phyloP scores from a whole-genome alignment of 1,284 basidiomycete species.

The Neonothopanus nambi region DNA sequence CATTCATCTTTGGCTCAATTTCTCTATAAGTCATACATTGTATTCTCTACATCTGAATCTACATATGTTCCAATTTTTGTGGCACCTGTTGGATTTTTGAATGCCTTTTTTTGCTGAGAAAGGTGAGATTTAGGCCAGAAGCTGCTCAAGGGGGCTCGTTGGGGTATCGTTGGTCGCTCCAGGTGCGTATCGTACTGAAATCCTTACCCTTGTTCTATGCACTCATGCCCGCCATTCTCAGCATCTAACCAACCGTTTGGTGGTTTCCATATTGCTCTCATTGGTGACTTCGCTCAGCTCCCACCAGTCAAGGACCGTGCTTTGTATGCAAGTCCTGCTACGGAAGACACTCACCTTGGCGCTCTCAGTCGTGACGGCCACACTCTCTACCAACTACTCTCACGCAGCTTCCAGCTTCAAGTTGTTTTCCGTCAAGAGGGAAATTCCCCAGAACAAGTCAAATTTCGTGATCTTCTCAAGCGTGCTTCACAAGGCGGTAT shows the following conservation, averaged over 20 bases:
- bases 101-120: no score
- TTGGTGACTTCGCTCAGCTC: slow-evolving; percentile 10
- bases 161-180: no score
- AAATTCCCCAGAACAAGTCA: slow-evolving; percentile 6
- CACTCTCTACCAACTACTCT: background rate
- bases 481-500: slow-evolving; percentile 10
- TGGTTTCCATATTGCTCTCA: slow-evolving; percentile 3
- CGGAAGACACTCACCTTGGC: slow-evolving; percentile 1
- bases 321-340: background rate
- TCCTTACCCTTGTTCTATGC: no score
- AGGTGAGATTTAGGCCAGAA: no score
- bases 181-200: no score
- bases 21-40: no score
- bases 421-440: background rate
- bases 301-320: slow-evolving; percentile 9
- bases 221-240: no score
- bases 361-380: slow-evolving; percentile 4
- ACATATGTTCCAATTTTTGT: no score
- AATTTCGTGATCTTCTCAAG: slow-evolving; percentile 5
- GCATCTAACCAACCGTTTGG: slow-evolving; percentile 1
- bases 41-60: no score
- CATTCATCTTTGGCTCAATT: no score
- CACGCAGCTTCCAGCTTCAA: background rate
- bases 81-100: no score
- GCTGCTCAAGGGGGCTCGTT: no score